Evolutionary conservation across 2,329 filamentous ascomycete species (phyloP).

Genomic region (Ceratocystis harringtonii): DNA sequence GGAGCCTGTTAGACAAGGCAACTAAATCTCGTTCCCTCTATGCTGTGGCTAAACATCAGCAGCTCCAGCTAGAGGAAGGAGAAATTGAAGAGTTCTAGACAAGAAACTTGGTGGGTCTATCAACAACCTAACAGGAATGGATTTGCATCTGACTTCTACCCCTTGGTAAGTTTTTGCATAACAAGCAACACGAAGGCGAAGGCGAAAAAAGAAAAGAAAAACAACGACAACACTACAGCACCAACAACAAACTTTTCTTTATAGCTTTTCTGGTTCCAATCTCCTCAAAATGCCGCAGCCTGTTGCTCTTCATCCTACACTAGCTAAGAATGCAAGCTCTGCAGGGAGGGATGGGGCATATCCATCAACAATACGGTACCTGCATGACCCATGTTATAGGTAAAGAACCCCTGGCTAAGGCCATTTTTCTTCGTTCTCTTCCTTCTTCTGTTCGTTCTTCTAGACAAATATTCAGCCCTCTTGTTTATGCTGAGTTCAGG

Average conservation of each 20-base stretch:
- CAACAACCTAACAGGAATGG: no score
- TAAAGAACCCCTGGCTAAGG: neutral
- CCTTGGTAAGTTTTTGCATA: no score
- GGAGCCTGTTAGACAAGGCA: neutral
- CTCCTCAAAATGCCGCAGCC: neutral
- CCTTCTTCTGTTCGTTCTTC: constrained; percentile 1
- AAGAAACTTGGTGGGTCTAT: no score
- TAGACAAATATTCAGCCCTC: neutral
- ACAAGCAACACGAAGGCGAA: no score
- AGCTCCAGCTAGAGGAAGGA: neutral
- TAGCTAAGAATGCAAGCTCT: neutral
- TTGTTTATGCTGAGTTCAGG: neutral
- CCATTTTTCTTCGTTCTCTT: neutral
- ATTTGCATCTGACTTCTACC: no score
- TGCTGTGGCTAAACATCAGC: neutral
- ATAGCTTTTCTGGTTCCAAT: neutral
- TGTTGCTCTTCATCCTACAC: neutral
- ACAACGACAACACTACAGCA: neutral
- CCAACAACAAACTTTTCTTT: neutral
- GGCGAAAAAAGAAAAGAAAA: no score
- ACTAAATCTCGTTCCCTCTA: neutral
- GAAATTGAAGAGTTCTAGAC: no score
- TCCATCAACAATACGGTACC: constrained; percentile 1
- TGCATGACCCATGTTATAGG: neutral
- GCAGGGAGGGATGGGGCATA: neutral